Evolutionary conservation across 1,139 yeast genomes (phyloP).

Genomic region (Blastobotrys indianensis): DNA sequence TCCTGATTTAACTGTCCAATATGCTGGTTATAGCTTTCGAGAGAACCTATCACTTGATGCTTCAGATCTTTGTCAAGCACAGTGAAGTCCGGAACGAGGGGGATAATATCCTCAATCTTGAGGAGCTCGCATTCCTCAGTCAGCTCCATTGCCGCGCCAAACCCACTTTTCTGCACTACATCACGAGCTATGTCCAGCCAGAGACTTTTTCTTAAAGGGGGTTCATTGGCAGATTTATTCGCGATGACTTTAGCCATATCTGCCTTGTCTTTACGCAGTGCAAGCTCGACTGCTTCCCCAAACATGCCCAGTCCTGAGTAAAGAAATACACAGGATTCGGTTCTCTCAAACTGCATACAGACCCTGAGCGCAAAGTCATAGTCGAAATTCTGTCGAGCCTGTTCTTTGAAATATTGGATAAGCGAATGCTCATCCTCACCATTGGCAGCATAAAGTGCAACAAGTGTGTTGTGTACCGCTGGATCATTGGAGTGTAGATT

Average conservation of each 20-base stretch:
- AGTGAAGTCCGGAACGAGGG: constrained; percentile 76
- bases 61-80: constrained; percentile 71
- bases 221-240: constrained; percentile 44
- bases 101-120: constrained; percentile 74
- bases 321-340: constrained; percentile 63
- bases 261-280: constrained; percentile 56
- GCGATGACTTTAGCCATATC: constrained; percentile 57
- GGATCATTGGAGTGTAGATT: constrained; percentile 46
- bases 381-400: constrained; percentile 37
- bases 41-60: constrained; percentile 71
- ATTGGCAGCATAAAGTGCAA: constrained; percentile 65
- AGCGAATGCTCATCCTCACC: constrained; percentile 41
- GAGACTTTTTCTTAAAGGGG: constrained; percentile 54
- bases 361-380: constrained; percentile 69
- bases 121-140: constrained; percentile 51
- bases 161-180: constrained; percentile 40
- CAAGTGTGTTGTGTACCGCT: constrained; percentile 61
- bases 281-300: constrained; percentile 76
- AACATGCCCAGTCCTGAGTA: constrained; percentile 61
- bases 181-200: constrained; percentile 69
- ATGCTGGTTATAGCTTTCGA: constrained; percentile 64
- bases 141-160: constrained; percentile 35
- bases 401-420: constrained; percentile 45
- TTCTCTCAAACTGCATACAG: constrained; percentile 55
- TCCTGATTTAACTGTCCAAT: constrained; percentile 63